These are phyloP conservation scores for Gomphus sp. DNA, from an alignment of 1,284 basidiomycete species.

Conservation along the genomic window DNA sequence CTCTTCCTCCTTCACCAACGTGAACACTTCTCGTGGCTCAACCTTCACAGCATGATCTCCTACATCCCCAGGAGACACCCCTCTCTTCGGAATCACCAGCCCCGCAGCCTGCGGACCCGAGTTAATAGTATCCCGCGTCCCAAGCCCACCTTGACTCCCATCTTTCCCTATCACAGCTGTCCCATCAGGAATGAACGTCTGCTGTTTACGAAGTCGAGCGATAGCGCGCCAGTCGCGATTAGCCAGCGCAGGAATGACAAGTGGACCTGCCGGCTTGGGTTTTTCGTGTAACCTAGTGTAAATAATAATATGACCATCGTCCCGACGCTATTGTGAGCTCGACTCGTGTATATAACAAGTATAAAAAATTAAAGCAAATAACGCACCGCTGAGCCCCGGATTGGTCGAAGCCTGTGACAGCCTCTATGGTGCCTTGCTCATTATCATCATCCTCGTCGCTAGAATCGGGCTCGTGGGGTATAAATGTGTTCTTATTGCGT, in stretches of 20 bases:
- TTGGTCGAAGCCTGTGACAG: constrained; percentile 63
- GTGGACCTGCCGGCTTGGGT: constrained; percentile 39
- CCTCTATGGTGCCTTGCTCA: constrained; percentile 47
- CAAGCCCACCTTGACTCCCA: constrained; percentile 72
- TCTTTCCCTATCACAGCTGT: constrained; percentile 54
- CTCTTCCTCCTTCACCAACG: constrained; percentile 31
- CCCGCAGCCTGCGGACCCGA: constrained; percentile 57
- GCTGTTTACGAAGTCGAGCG: constrained; percentile 44
- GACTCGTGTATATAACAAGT: constrained; percentile 25
- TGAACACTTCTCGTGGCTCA: constrained; percentile 16
- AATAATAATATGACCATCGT: constrained; percentile 23
- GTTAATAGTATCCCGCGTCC: constrained; percentile 60
- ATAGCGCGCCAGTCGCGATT: constrained; percentile 85
- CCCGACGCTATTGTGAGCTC: constrained; percentile 54
- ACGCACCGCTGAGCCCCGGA: constrained; percentile 73
- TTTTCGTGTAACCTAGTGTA: constrained; percentile 3
- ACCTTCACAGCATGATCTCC: background rate
- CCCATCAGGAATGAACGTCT: constrained; percentile 58
- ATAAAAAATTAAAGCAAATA: constrained; percentile 12
- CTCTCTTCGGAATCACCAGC: constrained; percentile 38
- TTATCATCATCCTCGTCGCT: constrained; percentile 50
- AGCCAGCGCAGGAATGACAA: constrained; percentile 76
- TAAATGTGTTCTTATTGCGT: constrained; percentile 19
- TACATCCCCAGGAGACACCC: constrained; percentile 16
- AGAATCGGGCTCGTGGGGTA: constrained; percentile 36